These are phyloP conservation scores for Capronia coronata DNA, from an alignment of 2,329 filamentous ascomycete species.

Conservation along the genomic window DNA sequence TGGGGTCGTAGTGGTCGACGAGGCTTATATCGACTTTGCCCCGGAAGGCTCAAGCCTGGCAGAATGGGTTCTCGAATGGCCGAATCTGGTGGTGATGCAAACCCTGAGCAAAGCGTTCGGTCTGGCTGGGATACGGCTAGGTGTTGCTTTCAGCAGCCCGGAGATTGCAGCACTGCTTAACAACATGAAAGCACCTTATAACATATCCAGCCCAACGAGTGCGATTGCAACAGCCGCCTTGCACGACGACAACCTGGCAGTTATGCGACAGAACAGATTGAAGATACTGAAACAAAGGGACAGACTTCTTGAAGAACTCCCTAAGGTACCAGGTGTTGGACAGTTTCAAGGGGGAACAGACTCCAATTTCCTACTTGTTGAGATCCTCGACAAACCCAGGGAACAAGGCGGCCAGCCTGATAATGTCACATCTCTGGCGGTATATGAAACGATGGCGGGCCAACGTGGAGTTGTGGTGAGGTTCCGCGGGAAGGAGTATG, in stretches of 20 bases:
- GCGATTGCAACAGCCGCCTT: conserved; percentile 71
- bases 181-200: conserved; percentile 92
- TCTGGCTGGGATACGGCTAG: conserved; percentile 84
- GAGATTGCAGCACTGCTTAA: conserved; percentile 76
- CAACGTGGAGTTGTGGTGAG: conserved; percentile 82
- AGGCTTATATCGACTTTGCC: conserved; percentile 95
- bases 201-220: conserved; percentile 82
- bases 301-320: conserved; percentile 66
- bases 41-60: conserved; percentile 72
- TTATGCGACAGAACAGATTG: conserved; percentile 66
- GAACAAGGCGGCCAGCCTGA: conserved; percentile 61
- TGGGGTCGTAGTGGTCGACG: conserved; percentile 84
- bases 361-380: conserved; percentile 85
- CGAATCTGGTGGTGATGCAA: conserved; percentile 96
- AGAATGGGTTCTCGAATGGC: conserved; percentile 86
- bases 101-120: conserved; percentile 98
- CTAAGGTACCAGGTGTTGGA: conserved; percentile 70
- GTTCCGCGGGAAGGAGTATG: conserved; percentile 87
- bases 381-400: conserved; percentile 64
- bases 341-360: conserved; percentile 70
- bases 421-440: conserved; percentile 68
- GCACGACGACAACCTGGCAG: conserved; percentile 56
- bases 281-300: conserved; percentile 69
- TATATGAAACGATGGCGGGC: conserved; percentile 82
- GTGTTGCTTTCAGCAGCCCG: conserved; percentile 71